Evolutionary conservation across 139 green algal genomes (phyloP).

Genomic region (Picochlorum costavermella): DNA sequence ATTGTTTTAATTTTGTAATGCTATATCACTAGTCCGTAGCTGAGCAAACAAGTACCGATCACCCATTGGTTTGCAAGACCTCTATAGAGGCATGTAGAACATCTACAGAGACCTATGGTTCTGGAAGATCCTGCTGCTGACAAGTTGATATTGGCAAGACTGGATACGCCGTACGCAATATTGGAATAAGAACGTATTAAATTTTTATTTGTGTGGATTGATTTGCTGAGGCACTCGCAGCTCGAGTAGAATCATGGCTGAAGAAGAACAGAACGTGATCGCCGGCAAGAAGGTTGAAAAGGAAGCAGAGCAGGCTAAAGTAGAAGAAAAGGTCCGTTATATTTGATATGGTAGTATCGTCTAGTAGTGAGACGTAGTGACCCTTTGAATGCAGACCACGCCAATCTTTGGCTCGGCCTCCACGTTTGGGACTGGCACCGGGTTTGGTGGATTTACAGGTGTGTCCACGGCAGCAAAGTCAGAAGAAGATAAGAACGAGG

Average conservation of each 20-base stretch:
- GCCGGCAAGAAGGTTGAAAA: neutral
- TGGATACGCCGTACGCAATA: no score
- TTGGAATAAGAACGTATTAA: no score
- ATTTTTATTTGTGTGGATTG: no score
- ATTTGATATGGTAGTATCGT: neutral
- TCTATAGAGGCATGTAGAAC: no score
- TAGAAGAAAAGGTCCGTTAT: neutral
- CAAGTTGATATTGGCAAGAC: no score
- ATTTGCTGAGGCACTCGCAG: no score
- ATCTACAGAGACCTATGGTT: no score
- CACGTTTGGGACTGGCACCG: constrained; percentile 48
- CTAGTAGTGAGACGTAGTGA: neutral
- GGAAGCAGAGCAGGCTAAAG: neutral
- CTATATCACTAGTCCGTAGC: no score
- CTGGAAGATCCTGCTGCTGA: no score
- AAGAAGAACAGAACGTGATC: neutral
- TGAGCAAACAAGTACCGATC: no score
- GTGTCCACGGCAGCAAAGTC: constrained; percentile 18
- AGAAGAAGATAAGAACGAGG: constrained; percentile 19
- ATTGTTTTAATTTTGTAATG: no score
- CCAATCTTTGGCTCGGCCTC: constrained; percentile 56
- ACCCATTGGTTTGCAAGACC: no score
- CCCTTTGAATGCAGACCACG: constrained; percentile 8
- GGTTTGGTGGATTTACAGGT: constrained; percentile 63
- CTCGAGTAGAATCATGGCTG: neutral